phyloP scores from a whole-genome alignment of 306 rosid species.

The Glycine tomentella region DNA sequence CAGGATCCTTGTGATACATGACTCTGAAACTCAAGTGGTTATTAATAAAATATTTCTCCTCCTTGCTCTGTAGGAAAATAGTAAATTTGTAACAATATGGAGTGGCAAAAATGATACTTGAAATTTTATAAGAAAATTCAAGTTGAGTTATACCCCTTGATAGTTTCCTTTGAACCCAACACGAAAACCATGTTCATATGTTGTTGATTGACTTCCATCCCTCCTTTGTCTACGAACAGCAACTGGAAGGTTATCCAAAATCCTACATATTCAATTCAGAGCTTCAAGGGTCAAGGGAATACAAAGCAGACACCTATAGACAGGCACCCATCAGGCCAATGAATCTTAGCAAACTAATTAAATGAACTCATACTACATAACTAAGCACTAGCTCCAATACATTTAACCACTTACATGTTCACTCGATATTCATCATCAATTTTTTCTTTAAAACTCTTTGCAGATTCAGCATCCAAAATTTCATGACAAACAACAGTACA shows the following conservation, averaged over 20 bases:
- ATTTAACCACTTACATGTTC: conserved; percentile 75
- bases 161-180: conserved; percentile 97
- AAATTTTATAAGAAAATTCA: conserved; percentile 40
- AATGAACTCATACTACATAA: conserved; percentile 32
- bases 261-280: conserved; percentile 67
- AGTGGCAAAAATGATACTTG: not conserved
- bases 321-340: conserved; percentile 1
- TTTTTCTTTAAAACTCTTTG: conserved; percentile 91
- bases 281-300: conserved; percentile 34
- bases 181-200: conserved; percentile 94
- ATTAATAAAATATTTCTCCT: conserved; percentile 92
- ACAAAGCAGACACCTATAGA: conserved; percentile 19
- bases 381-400: conserved; percentile 31
- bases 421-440: conserved; percentile 94
- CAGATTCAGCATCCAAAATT: conserved; percentile 76
- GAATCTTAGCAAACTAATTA: conserved; percentile 34
- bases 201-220: conserved; percentile 89
- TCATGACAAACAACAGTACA: conserved; percentile 75
- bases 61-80: conserved; percentile 77
- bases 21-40: conserved; percentile 99
- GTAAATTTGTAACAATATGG: conserved; percentile 39
- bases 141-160: conserved; percentile 81
- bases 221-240: conserved; percentile 95
- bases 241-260: conserved; percentile 97
- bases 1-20: conserved; percentile 95